A percentile compares a stretch with the other conserved stretches of the same genome.
Conservation (phyloP, 2,329 filamentous ascomycete genomes). For the Podosphaera fusca region DNA sequence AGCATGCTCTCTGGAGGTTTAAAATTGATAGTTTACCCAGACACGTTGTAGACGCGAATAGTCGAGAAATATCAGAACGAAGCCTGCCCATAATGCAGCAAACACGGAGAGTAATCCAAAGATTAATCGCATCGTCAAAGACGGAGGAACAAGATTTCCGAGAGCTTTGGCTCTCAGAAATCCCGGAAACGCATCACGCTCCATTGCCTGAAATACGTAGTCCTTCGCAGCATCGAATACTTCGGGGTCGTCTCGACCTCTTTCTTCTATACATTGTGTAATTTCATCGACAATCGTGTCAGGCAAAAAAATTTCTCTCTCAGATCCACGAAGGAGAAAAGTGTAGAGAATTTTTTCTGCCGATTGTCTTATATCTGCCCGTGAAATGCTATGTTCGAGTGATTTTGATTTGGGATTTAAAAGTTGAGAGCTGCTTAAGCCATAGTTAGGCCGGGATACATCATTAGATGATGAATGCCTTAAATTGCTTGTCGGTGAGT, state of each 20-base stretch:
- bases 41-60: conserved; percentile 49
- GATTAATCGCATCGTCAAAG: conserved; percentile 65
- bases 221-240: conserved; percentile 96
- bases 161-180: conserved; percentile 88
- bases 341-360: conserved; percentile 99
- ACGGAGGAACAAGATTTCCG: conserved; percentile 83
- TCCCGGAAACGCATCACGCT: conserved; percentile 93
- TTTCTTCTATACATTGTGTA: conserved; percentile 69
- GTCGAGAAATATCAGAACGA: conserved; percentile 79
- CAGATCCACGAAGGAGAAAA: conserved; percentile 79
- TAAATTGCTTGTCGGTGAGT: conserved; percentile 5
- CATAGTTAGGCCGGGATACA: conserved; percentile 24
- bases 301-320: conserved; percentile 85
- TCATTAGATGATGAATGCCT: conserved; percentile 27
- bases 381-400: conserved; percentile 59
- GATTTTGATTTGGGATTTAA: conserved; percentile 57
- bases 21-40: conserved; percentile 41
- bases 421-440: conserved; percentile 35
- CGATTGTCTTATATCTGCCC: conserved; percentile 74
- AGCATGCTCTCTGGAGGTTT: neutral
- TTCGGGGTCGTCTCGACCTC: conserved; percentile 83
- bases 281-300: conserved; percentile 71
- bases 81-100: conserved; percentile 80
- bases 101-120: conserved; percentile 72
- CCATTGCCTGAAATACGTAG: conserved; percentile 99